Percentiles rank a stretch among this genome's conserved stretches.
phyloP scores from a whole-genome alignment of 202 grass and related monocot species.

The Carex arenaria region DNA sequence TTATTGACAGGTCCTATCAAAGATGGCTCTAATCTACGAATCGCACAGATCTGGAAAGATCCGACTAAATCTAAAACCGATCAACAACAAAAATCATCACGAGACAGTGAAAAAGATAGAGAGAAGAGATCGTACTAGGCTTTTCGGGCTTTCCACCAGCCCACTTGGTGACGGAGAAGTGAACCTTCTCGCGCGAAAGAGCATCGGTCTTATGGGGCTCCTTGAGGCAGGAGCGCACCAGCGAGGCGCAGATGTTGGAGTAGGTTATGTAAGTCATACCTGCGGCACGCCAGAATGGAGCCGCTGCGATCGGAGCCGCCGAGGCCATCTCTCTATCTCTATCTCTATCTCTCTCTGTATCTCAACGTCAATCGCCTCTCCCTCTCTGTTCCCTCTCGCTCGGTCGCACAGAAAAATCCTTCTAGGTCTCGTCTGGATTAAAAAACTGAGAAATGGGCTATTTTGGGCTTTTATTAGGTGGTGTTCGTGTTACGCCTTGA shows the following conservation, averaged over 20 bases:
- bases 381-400: neutral
- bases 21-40: neutral
- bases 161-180: conserved; percentile 92
- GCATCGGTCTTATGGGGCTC: conserved; percentile 69
- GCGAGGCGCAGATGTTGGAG: conserved; percentile 90
- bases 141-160: conserved; percentile 70
- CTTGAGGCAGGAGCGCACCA: conserved; percentile 90
- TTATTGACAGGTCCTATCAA: neutral
- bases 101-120: neutral
- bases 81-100: neutral
- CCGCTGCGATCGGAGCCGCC: conserved; percentile 49
- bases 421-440: neutral
- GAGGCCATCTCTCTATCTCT: conserved; percentile 33
- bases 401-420: neutral
- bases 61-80: neutral
- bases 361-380: neutral
- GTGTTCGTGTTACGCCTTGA: neutral
- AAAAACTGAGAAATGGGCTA: neutral
- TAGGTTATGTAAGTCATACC: conserved; percentile 98
- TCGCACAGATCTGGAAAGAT: conserved; percentile 9
- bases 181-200: conserved; percentile 71
- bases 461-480: neutral
- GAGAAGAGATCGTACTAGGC: conserved; percentile 39
- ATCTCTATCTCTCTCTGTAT: neutral
- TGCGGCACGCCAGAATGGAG: conserved; percentile 77